These are phyloP conservation scores for Trichoderma citrinoviride DNA, from an alignment of 2,329 filamentous ascomycete genomes.

Conservation along the genomic window DNA sequence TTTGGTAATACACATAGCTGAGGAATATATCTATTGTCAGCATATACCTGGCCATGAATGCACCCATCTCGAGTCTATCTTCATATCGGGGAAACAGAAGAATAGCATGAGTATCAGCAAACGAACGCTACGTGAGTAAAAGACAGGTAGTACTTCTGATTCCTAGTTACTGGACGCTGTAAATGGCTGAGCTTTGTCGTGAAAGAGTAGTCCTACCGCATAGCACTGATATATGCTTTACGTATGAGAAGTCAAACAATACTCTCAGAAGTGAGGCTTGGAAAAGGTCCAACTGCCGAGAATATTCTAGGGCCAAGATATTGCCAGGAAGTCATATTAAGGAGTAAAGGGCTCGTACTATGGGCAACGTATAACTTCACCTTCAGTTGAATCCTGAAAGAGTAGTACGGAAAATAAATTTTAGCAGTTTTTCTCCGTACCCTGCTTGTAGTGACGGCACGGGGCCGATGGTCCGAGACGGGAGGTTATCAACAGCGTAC, in stretches of 20 bases:
- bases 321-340: no score
- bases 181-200: background rate
- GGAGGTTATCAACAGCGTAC: no score
- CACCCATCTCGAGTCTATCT: background rate
- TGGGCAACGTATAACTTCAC: no score
- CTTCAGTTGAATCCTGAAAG: no score
- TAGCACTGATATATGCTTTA: background rate
- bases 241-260: constrained; percentile 1
- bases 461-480: no score
- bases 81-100: background rate
- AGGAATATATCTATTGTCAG: constrained; percentile 3
- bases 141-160: background rate
- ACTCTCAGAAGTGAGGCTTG: background rate
- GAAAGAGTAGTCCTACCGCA: background rate
- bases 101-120: background rate
- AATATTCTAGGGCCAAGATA: no score
- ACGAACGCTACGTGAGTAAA: background rate
- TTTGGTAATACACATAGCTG: no score
- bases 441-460: no score
- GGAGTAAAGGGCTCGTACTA: no score
- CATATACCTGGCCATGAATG: background rate
- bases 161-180: background rate
- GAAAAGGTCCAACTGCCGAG: no score
- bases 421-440: no score
- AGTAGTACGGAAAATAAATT: no score